These are phyloP conservation scores for Claviceps sp. DNA, from an alignment of 2,329 filamentous ascomycete genomes.

Conservation along the genomic window DNA sequence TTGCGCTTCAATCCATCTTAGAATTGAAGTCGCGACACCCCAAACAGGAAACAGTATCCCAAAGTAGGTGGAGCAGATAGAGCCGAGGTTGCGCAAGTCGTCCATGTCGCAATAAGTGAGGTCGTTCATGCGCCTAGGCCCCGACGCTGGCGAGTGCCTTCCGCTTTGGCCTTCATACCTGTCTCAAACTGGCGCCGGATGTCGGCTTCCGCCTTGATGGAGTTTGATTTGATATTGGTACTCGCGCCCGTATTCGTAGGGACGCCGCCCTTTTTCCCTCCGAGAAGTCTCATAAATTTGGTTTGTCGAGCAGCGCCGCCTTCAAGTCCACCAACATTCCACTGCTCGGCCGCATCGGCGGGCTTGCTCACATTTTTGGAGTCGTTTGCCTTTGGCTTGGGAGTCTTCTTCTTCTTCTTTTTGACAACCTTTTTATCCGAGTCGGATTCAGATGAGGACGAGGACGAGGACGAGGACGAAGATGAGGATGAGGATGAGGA, in stretches of 20 bases:
- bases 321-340: conserved; percentile 39
- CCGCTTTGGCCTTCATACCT: conserved; percentile 43
- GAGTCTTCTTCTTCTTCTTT: background rate
- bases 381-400: background rate
- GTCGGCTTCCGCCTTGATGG: conserved; percentile 32
- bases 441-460: background rate
- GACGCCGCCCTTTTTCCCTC: conserved; percentile 32
- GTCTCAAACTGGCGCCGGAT: conserved; percentile 43
- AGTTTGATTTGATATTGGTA: conserved; percentile 10
- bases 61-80: too few relatives aligned
- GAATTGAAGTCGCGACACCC: too few relatives aligned
- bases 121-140: conserved; percentile 35
- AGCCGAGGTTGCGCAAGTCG: too few relatives aligned
- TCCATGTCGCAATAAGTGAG: too few relatives aligned
- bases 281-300: conserved; percentile 45
- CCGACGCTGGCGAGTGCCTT: conserved; percentile 32
- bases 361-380: conserved; percentile 12
- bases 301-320: conserved; percentile 36
- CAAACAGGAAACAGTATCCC: too few relatives aligned
- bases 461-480: too few relatives aligned
- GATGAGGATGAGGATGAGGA: background rate
- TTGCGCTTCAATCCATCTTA: too few relatives aligned
- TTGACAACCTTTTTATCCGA: background rate
- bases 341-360: conserved; percentile 25
- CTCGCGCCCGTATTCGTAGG: conserved; percentile 1